Base-by-base conservation (phyloP, 139 green algal species). In the Eudorina sp. region DNA sequence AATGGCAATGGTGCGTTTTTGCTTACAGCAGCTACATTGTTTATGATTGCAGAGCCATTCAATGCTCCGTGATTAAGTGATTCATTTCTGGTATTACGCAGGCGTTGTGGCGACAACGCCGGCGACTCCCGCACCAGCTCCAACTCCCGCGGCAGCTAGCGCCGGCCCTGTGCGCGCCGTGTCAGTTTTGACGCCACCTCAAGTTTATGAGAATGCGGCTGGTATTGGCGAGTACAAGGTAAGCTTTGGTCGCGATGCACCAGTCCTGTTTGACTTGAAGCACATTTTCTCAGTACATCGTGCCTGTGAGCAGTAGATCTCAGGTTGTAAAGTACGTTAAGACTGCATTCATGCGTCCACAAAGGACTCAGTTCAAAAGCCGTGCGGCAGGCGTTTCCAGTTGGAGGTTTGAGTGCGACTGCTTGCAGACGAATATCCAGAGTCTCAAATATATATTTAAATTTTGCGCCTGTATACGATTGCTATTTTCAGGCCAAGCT, bases 1-100 rank as follows among this genome's bases (percentile, higher is more conserved):
- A 84, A 70, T 38, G 76, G 76, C 16, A 88, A 88, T 48, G 82
- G 82, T 88, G 82, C 34, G 81, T 87, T 31, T 51, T n/a, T 4
- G 6, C 40, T 41, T 38, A 58, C 34, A 7, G 2, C 41, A 40
- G 6, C 3, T 2, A n/a, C n/a, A n/a, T n/a, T n/a, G n/a, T n/a
- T n/a, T n/a, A n/a, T n/a, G n/a, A n/a, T n/a, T n/a, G n/a, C n/a
- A n/a, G n/a, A n/a, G n/a, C n/a, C n/a, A n/a, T n/a, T n/a, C n/a
- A n/a, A n/a, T n/a, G n/a, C n/a, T n/a, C n/a, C n/a, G n/a, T n/a
- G n/a, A n/a, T n/a, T n/a, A n/a, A n/a, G n/a, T n/a, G n/a, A n/a
- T n/a, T n/a, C n/a, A n/a, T n/a, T n/a, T n/a, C n/a, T n/a, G n/a
- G n/a, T n/a, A n/a, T n/a, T n/a, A 55, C 41, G 77, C 25, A 43